Percentiles rank a stretch among this genome's conserved stretches.
phyloP scores from a whole-genome alignment of 768 basidiomycete species.

The Hericium coralloides region DNA sequence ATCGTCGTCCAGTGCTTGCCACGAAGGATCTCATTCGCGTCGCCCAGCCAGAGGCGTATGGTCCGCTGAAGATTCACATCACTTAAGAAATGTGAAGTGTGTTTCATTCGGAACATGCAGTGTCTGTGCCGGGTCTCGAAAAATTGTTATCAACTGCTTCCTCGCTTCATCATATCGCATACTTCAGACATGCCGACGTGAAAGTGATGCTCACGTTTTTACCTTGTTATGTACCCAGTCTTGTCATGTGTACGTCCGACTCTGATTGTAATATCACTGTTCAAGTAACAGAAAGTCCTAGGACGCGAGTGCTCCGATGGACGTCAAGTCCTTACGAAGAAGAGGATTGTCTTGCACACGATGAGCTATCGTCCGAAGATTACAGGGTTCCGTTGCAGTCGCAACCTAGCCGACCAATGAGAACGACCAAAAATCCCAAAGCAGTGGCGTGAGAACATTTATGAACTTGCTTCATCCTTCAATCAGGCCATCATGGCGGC shows the following conservation, averaged over 20 bases:
- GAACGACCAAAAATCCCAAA: neutral
- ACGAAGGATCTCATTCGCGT: slow-evolving; percentile 66
- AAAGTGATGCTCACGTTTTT: too few species aligned
- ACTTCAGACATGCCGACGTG: too few species aligned
- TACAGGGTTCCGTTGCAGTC: neutral
- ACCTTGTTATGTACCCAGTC: too few species aligned
- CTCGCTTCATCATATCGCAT: too few species aligned
- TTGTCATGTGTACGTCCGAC: too few species aligned
- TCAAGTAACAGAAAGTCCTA: too few species aligned
- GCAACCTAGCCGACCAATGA: neutral
- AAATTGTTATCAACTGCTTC: too few species aligned
- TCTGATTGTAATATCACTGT: too few species aligned
- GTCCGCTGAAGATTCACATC: slow-evolving; percentile 35
- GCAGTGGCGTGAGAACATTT: slow-evolving; percentile 6
- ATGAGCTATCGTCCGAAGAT: neutral
- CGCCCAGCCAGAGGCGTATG: slow-evolving; percentile 53
- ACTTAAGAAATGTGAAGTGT: neutral
- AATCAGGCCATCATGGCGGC: slow-evolving; percentile 1
- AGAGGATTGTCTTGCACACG: too few species aligned
- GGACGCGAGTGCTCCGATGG: too few species aligned
- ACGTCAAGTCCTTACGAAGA: neutral
- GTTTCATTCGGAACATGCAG: neutral
- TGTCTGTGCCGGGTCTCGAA: too few species aligned
- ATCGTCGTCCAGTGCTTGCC: slow-evolving; percentile 45
- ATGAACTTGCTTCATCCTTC: neutral